Evolutionary conservation across 2,329 filamentous ascomycete species (phyloP), one percentile per base, ranked within the genome.

Genomic region (Aureobasidium sp.): DNA sequence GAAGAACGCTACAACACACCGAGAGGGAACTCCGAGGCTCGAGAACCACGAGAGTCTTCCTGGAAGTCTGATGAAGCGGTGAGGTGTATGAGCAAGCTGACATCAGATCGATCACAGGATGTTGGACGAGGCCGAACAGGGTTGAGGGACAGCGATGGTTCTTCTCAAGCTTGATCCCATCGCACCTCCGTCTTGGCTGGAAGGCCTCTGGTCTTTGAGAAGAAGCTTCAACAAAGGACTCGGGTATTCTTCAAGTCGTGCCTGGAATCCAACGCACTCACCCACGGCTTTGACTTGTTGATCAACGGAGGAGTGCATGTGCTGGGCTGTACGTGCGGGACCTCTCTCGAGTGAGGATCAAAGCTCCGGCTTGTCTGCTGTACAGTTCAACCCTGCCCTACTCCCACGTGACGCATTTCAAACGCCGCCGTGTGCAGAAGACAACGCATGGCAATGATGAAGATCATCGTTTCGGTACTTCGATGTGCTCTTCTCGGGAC

Each of bases 321-420:
- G 55, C 33, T 68, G 71, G 68, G 67, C 23, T 21, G n/a, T 33
- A 54, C 38, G 21, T 40, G 74, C 75, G 81, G 90, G 89, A 90
- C 89, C 88, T 90, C 90, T 90, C 88, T 84, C 73, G 86, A 83
- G 88, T 91, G 90, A 88, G 88, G 79, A 86, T 95, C 90, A 95
- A 90, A 91, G 90, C 79, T 85, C 90, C 79, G 89, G 82, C 90
- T 93, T 92, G 89, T 93, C 89, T 78, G 81, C 66, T 78, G 67
- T 69, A 70, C 71, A 65, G 65, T 55, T 31, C 47, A 60, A 54
- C 64, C 63, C 60, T 66, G 67, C 64, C 59, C 63, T 64, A 47
- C 49, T 62, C 31, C 60, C 40, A 49, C 43, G 38, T 47, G 27
- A 62, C 57, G 55, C 40, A 31, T 37, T 50, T 58, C 61, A 57